Percentiles rank a stretch among this genome's conserved stretches.
phyloP scores from a whole-genome alignment of 441 rosid genomes.

The Pelargonium fulgidum region DNA sequence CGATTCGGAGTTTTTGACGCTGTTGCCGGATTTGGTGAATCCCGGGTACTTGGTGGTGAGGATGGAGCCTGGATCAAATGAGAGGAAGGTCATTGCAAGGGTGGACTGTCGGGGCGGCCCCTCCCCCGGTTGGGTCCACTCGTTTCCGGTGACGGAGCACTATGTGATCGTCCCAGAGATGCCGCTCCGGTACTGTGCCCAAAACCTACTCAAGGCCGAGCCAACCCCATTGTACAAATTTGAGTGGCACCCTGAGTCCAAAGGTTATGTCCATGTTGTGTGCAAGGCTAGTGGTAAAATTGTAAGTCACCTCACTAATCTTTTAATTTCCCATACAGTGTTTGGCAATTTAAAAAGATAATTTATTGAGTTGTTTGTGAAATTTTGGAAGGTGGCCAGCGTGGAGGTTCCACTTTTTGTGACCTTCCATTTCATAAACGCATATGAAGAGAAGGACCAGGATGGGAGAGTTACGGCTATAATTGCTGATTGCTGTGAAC shows the following conservation, averaged over 20 bases:
- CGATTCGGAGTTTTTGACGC: slow-evolving; percentile 59
- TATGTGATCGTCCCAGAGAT: slow-evolving; percentile 83
- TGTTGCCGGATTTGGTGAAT: slow-evolving; percentile 68
- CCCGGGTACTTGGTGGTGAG: slow-evolving; percentile 78
- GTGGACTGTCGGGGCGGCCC: slow-evolving; percentile 71
- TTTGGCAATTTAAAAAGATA: too few species aligned
- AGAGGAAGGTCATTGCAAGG: slow-evolving; percentile 78
- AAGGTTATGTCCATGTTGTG: slow-evolving; percentile 72
- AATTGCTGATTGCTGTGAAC: slow-evolving; percentile 88
- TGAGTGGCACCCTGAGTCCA: slow-evolving; percentile 76
- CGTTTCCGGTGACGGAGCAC: slow-evolving; percentile 84
- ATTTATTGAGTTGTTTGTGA: background rate
- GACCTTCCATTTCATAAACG: slow-evolving; percentile 92
- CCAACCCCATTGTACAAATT: slow-evolving; percentile 91
- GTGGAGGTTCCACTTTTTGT: slow-evolving; percentile 85
- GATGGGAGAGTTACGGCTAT: slow-evolving; percentile 63
- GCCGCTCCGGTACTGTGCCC: slow-evolving; percentile 83
- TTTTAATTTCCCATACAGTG: too few species aligned
- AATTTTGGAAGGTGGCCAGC: slow-evolving; percentile 54
- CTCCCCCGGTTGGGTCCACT: slow-evolving; percentile 93
- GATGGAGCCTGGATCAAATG: slow-evolving; percentile 67
- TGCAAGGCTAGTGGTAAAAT: slow-evolving; percentile 77
- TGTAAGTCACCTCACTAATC: slow-evolving; percentile 42
- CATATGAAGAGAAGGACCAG: slow-evolving; percentile 74
- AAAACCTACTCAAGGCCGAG: slow-evolving; percentile 74